Percentiles rank a stretch among this genome's conserved stretches.
These are phyloP conservation scores for Hirsutella thompsonii DNA, from an alignment of 2,329 filamentous ascomycete genomes.

Conservation along the genomic window DNA sequence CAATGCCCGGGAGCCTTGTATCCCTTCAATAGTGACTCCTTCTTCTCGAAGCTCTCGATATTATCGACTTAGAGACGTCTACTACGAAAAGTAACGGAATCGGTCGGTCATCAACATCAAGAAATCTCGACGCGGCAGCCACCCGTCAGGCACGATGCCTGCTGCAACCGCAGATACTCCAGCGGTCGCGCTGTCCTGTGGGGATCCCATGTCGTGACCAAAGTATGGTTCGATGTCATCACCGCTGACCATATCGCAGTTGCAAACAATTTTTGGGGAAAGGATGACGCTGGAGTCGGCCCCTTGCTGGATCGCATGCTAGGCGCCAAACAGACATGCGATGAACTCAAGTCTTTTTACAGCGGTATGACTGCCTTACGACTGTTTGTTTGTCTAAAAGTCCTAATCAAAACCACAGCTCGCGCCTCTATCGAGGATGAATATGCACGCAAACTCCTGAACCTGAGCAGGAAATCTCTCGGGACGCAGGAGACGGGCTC, in stretches of 20 bases:
- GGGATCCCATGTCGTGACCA: constrained; percentile 10
- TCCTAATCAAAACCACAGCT: constrained; percentile 31
- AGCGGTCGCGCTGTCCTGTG: constrained; percentile 56
- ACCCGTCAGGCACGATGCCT: constrained; percentile 35
- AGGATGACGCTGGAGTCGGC: constrained; percentile 89
- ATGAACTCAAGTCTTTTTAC: constrained; percentile 90
- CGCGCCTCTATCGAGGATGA: constrained; percentile 94
- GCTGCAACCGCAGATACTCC: constrained; percentile 48
- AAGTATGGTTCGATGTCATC: neutral
- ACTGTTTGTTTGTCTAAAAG: neutral
- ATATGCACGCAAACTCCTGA: constrained; percentile 79
- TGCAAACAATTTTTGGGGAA: constrained; percentile 99
- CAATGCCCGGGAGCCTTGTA: too few species aligned
- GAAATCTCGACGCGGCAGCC: neutral
- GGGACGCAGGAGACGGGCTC: constrained; percentile 81
- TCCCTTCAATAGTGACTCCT: neutral
- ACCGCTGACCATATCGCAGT: constrained; percentile 37
- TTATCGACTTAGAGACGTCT: neutral
- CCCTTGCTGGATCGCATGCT: constrained; percentile 92
- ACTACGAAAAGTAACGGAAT: too few species aligned
- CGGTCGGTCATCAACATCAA: too few species aligned
- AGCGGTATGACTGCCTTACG: constrained; percentile 38
- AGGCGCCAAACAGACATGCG: constrained; percentile 83
- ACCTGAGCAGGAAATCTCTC: constrained; percentile 74
- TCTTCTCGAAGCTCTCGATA: neutral